Percentiles rank a stretch among this genome's conserved stretches.
Evolutionary conservation across 306 rosid genomes (phyloP).

Genomic region (Boehmeria nivea): DNA sequence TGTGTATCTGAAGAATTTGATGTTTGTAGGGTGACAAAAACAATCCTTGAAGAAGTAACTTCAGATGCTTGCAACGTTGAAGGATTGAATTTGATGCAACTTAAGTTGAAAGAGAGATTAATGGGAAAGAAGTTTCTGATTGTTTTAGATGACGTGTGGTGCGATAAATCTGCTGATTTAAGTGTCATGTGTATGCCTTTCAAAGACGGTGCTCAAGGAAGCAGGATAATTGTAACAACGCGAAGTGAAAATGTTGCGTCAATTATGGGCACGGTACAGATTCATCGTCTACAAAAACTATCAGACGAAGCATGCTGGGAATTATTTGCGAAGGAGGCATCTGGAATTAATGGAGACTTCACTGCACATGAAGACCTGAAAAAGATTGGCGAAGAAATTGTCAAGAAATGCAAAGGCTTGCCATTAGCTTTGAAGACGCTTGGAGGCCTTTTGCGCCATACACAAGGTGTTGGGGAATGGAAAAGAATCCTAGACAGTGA

Average conservation of each 20-base stretch:
- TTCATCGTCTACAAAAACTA: not conserved
- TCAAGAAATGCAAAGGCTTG: no score
- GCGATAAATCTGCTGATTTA: not conserved
- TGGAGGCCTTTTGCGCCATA: conserved; percentile 6
- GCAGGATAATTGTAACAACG: conserved; percentile 15
- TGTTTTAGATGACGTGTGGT: conserved; percentile 8
- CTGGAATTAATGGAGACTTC: no score
- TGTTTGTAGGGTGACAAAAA: not conserved
- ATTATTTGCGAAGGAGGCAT: conserved; percentile 17
- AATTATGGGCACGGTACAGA: not conserved
- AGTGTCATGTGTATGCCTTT: not conserved
- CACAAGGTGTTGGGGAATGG: not conserved
- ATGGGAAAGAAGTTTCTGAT: conserved; percentile 6
- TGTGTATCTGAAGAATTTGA: conserved; percentile 2
- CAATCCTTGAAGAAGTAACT: not conserved
- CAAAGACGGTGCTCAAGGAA: conserved; percentile 6
- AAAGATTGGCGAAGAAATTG: not conserved
- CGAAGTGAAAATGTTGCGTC: conserved; percentile 2
- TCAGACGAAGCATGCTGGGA: not conserved
- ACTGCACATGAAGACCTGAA: no score
- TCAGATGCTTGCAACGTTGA: not conserved
- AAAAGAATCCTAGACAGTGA: not conserved
- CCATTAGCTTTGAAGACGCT: no score
- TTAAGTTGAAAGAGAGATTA: not conserved
- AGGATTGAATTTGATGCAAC: not conserved